phyloP scores from a whole-genome alignment of 2,329 filamentous ascomycete species.

The Fusarium lyarnte region DNA sequence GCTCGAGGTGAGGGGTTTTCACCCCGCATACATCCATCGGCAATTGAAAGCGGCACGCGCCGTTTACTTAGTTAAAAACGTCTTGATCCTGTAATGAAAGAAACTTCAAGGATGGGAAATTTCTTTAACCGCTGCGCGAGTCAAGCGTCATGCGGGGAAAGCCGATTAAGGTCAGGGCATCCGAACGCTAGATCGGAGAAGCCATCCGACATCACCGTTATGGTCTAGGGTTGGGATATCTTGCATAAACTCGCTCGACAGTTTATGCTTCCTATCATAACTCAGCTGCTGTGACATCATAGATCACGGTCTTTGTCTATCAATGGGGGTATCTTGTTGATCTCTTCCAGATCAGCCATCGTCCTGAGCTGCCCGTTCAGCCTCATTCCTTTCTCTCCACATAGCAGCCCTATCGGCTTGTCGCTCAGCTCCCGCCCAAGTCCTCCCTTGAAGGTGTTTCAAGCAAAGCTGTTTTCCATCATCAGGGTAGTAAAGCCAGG shows the following conservation, averaged over 20 bases:
- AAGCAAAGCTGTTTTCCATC: conserved; percentile 58
- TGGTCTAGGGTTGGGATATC: background rate
- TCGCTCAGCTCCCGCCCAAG: conserved; percentile 53
- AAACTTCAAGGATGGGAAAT: background rate
- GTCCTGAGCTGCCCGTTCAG: background rate
- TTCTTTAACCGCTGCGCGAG: background rate
- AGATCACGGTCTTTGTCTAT: background rate
- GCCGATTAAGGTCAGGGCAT: background rate
- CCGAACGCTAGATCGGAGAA: background rate
- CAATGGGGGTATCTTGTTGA: background rate
- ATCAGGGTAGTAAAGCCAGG: conserved; percentile 64
- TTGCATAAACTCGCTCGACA: background rate
- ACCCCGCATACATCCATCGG: conserved; percentile 20
- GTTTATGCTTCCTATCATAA: background rate
- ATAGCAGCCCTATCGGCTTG: conserved; percentile 29
- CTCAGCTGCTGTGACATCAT: background rate
- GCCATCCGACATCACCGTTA: background rate
- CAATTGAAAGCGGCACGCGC: conserved; percentile 22
- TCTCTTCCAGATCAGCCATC: background rate
- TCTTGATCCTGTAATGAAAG: background rate
- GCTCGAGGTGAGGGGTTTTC: conserved; percentile 12
- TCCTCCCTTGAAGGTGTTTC: conserved; percentile 61
- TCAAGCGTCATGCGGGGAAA: background rate
- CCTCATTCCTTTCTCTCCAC: conserved; percentile 32
- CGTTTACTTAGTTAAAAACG: background rate